Base-by-base conservation (phyloP, 176 grass and related monocot genomes). In the Juncus effusus region DNA sequence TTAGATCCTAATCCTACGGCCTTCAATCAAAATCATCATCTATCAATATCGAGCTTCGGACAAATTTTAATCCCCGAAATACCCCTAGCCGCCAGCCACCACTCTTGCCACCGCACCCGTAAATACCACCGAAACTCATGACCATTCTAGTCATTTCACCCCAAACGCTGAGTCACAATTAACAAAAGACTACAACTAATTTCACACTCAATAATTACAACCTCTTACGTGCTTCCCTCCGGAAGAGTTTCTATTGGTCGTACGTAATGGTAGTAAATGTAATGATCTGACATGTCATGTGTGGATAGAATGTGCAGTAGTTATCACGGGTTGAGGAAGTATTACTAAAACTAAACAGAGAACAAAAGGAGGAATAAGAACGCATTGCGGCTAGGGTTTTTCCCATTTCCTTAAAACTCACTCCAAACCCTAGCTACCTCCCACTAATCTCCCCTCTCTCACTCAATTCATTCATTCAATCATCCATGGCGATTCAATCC, bases 381-480 rank as follows among this genome's bases (percentile, higher is more conserved):
- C 68, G 64, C 63, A 77, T 77, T 82, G 81, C 70, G 90, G 90
- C 87, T 89, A 86, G 83, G 87, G 87, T 83, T 91, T 89, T 83
- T 63, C 73, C 66, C 78, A 57, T 11, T 58, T 35, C 63, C 35
- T 38, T 14, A n/a, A 58, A 10, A 37, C 15, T 13, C 37, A 47
- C 72, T 10, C 56, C 49, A 70, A 70, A 81, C 78, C 69, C 69
- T 74, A 60, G 78, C 61, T 70, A 56, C 44, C 3, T 28, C 0
- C 35, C 12, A 56, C 38, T 45, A 11, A 53, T 6, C 36, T 13
- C 11, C 15, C 37, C 7, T 66, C 63, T 16, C 35, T 42, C 3
- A 5, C 36, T 51, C 5, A 15, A 38, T 11, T 36, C 13, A 36
- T 36, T 51, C 13, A 13, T 39, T 36, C 45, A 44, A 53, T 81